Evolutionary conservation across 139 green algal genomes (phyloP), one percentile per base, ranked within the genome.

Genomic region (Chlamydomonas applanata): DNA sequence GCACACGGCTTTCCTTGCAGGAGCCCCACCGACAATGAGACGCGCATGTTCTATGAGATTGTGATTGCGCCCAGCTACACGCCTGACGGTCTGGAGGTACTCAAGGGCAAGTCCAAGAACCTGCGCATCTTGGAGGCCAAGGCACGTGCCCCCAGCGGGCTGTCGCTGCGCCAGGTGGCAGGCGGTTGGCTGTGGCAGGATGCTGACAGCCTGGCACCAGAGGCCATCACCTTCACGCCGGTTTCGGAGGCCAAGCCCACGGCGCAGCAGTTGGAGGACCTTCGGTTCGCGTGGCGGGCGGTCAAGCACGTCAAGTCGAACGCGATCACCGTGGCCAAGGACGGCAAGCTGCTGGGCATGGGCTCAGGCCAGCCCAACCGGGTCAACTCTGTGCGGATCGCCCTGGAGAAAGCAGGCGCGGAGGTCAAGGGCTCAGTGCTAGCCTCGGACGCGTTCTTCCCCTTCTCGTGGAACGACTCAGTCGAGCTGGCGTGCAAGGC

Each of bases 251-350:
- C 75, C 53, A 79, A 97, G 85, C 96, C 96, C 53, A 98, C 91
- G 5, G 70, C 79, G 32, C 33, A 97, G 78, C 89, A 98, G 87
- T 78, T 99, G 27, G 86, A 89, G 52, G 96, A 99, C 83, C 84
- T 98, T 22, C 92, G 93, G 87, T 98, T 99, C 85, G 96, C 96
- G 4, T 99, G 96, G 96, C 59, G 79, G 36, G 72, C 72, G 7
- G 93, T 98, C n/a, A 99, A 99, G 92, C 96, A 99, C 74, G 96
- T 99, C 53, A 99, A 99, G 90, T 93, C 79, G 82, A 99, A 99
- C 78, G 96, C 96, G 75, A 99, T 99, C 80, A 97, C 95, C 0
- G 87, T 99, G 25, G 96, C 93, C 62, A 99, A 98, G 88, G 91
- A 89, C 40, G 75, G 79, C 22, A 79, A 87, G 70, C 85, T 99